Evolutionary conservation across 306 rosid genomes (phyloP).

Genomic region (Vigna trinervia): DNA sequence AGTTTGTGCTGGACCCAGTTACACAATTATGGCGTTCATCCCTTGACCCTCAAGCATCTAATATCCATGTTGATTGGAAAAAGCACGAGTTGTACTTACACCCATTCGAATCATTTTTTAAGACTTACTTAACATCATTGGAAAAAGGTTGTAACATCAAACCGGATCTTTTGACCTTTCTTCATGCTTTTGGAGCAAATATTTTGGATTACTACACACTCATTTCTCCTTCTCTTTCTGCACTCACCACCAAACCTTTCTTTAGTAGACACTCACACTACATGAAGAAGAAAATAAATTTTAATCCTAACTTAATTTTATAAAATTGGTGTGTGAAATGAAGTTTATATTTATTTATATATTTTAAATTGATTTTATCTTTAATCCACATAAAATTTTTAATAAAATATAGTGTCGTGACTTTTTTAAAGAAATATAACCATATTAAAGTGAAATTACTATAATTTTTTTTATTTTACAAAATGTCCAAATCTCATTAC

Average conservation of each 20-base stretch:
- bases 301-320: too few relatives aligned
- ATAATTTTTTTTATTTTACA: too few relatives aligned
- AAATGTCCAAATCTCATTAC: too few relatives aligned
- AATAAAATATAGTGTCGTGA: too few relatives aligned
- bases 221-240: too few relatives aligned
- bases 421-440: too few relatives aligned
- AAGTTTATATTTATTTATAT: too few relatives aligned
- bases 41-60: background rate
- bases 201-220: background rate
- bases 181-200: background rate
- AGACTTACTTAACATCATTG: background rate
- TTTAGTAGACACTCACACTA: too few relatives aligned
- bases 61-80: background rate
- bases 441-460: background rate
- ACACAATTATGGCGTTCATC: background rate
- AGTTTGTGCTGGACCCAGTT: background rate
- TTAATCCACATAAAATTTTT: too few relatives aligned
- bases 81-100: background rate
- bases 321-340: too few relatives aligned
- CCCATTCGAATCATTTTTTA: background rate
- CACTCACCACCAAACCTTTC: background rate
- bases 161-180: constrained; percentile 30
- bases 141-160: background rate
- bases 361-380: too few relatives aligned
- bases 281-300: too few relatives aligned